Evolutionary conservation across 176 grass and related monocot genomes (phyloP), one percentile per base, ranked within the genome.

Genomic region (Oropetium thomaeum): DNA sequence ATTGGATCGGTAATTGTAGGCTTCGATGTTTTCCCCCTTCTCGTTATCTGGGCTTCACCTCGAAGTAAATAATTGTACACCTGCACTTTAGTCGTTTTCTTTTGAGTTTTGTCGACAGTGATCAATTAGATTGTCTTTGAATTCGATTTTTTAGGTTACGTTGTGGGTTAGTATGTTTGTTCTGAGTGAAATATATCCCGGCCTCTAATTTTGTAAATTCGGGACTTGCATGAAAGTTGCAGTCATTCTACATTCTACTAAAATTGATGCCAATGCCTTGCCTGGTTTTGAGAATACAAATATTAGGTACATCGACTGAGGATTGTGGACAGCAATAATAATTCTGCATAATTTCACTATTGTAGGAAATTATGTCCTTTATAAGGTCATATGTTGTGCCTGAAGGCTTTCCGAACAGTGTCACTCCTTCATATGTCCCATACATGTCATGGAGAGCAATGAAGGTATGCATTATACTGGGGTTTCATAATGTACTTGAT

Each of bases 381-480:
- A 75, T 98, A 79, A 88, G 91, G 49, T 98, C 91, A 62, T 98
- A 93, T 76, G 95, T 98, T 59, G 91, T 98, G 22, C 95, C 95
- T 8, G 95, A 98, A 92, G 95, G 91, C 52, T 98, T 98, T 80
- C 96, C 96, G 48, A 72, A 94, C 34, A 92, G 91, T 73, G 96
- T 98, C 43, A 92, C 88, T 62, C 96, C 96, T 67, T 98, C 96
- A 59, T 98, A 94, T 84, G 96, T 98, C 52, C 96, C 96, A 78
- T 98, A 98, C 86, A 98, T 98, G 96, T 81, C 84, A 38, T 98
- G 91, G 96, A 91, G 96, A 83, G 96, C 96, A 79, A 58, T 98
- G 62, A 98, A 98, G 96, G 96, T 94, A 86, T 37, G 10, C 44
- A 37, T 33, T 41, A 15, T 62, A 45, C 30, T 69, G 5, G 1